Base-by-base conservation (phyloP, 106 monocot genomes). In the Allium cepa region DNA sequence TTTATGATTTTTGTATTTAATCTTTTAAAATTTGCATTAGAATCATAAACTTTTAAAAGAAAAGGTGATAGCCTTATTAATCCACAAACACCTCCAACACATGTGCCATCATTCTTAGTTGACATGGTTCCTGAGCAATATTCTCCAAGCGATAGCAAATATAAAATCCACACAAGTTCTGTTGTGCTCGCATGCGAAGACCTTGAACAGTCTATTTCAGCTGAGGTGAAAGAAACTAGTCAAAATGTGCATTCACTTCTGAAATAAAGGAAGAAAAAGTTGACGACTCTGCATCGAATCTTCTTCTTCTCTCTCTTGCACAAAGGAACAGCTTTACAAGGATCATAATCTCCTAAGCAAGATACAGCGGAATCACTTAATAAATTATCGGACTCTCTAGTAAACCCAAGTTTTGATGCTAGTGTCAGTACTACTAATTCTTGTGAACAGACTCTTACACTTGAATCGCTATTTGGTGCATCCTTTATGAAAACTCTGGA, bases 381-480 rank as follows among this genome's bases (percentile, higher is more conserved):
- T 9, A 68, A 60, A 63, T 10, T 52, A 46, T 50, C 47, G n/a
- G 13, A 27, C 22, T 63, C 76, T 67, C 64, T 76, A 59, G 59
- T 49, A n/a, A 75, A 69, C 28, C 9, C 73, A 27, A 70, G 36
- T 59, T 47, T 57, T 26, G 17, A 28, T 69, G 70, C 48, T 51
- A 36, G 36, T 36, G 36, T 36, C 36, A 58, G 63, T 48, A 3
- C 63, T 69, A 72, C 64, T 26, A 75, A 59, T 73, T 46, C 60
- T 76, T 46, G 12, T 17, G 81, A 80, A 49, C 79, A 81, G 26
- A 69, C 72, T 28, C 18, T 79, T 56, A 88, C 85, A 22, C 80
- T 92, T 49, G 95, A 85, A 78, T 75, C 88, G 56, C 66, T 96
- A 76, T 96, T 96, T 78, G 95, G 88, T 15, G 65, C 83, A 17